Conservation (phyloP, 2,329 filamentous ascomycete genomes). For the Chrysoporthe austroafricana region DNA sequence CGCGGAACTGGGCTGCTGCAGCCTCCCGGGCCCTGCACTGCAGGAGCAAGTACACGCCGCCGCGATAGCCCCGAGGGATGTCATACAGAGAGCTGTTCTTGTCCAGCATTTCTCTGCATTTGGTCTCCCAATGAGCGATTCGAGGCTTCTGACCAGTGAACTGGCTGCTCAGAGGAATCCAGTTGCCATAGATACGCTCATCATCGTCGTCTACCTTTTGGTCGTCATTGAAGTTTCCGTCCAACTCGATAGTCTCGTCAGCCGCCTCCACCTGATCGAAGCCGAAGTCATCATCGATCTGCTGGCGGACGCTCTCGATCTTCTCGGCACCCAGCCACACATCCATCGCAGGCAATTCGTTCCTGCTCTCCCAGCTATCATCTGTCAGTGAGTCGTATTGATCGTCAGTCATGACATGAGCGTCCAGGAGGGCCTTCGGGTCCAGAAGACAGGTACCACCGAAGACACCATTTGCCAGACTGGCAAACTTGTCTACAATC, state of each 20-base stretch:
- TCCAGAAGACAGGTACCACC: conserved; percentile 50
- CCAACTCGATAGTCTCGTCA: conserved; percentile 56
- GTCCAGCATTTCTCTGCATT: conserved; percentile 28
- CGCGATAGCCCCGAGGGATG: conserved; percentile 59
- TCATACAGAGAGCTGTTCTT: conserved; percentile 59
- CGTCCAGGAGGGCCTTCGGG: conserved; percentile 54
- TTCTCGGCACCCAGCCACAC: conserved; percentile 62
- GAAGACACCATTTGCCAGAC: conserved; percentile 45
- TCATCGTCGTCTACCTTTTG: conserved; percentile 41
- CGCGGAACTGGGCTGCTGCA: conserved; percentile 51
- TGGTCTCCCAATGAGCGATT: conserved; percentile 27
- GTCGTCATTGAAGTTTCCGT: conserved; percentile 44
- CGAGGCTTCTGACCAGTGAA: conserved; percentile 41
- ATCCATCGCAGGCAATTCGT: conserved; percentile 32
- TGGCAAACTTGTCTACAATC: conserved; percentile 43
- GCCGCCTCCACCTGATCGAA: conserved; percentile 53
- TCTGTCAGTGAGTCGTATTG: conserved; percentile 67
- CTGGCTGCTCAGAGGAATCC: conserved; percentile 46
- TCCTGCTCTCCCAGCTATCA: conserved; percentile 41
- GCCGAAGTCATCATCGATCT: conserved; percentile 8
- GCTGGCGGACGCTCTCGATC: conserved; percentile 36
- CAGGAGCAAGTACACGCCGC: conserved; percentile 68
- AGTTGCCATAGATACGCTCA: conserved; percentile 50
- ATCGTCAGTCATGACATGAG: conserved; percentile 61
- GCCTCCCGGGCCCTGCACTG: conserved; percentile 56